Evolutionary conservation across 306 rosid species (phyloP), one percentile per base, ranked within the genome.

Genomic region (Casuarina cunninghamiana): DNA sequence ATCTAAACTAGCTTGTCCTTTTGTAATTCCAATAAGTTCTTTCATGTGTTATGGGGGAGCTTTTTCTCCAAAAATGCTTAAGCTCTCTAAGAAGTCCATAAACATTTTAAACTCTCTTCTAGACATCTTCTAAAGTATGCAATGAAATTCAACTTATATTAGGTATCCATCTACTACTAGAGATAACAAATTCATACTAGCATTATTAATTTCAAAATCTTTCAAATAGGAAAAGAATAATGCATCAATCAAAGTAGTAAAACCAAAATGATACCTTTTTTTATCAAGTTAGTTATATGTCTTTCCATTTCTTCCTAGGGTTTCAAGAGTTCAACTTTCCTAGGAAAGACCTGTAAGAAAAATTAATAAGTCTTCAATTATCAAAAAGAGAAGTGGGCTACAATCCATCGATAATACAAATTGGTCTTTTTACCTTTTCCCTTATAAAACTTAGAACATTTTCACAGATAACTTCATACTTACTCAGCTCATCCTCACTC

Each of bases 231-330:
- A 66, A 8, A 65, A 39, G 21, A 16, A 16, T 58, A 43, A 16
- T 45, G 50, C 57, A 53, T 32, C 48, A 13, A 66, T 76, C 73
- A 54, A 85, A 77, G 58, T 12, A 63, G 82, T 46, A 69, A 71
- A 63, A 69, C 48, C 72, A 84, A 53, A 26, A 67, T n/a, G 35
- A 81, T 67, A 91, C 99, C 91, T 87, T 95, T 84, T 84, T 95
- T 93, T 76, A 95, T 90, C 79, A 95, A 86, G 84, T 95, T 94
- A 72, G 99, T 95, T 79, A 95, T 95, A 80, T 95, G 97, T 77
- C 97, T 90, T 86, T 95, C 97, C 99, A 93, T 95, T 85, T 93
- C 97, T 80, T 93, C 97, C 46, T 81, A 94, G 71, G 97, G 99
- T 84, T 91, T 95, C 86, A 95, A 76, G 62, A 95, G 88, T 85